Percentiles rank a stretch among this genome's conserved stretches.
Evolutionary conservation across 495 filamentous ascomycete species (phyloP).

Genomic region (Bacidia rubella): DNA sequence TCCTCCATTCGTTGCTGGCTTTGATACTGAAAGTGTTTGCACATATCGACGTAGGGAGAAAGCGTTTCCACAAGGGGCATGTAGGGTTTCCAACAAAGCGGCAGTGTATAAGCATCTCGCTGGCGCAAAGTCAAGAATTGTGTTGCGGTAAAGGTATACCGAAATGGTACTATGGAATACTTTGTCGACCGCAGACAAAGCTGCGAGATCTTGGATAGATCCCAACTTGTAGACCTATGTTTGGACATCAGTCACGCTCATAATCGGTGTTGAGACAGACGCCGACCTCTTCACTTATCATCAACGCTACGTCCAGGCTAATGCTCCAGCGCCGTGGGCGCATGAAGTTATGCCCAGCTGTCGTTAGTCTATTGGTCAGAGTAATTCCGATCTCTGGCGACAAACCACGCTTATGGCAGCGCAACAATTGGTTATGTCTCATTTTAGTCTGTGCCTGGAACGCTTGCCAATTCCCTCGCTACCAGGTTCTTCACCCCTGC

Average conservation of each 20-base stretch:
- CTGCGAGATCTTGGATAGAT: neutral
- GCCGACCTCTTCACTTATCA: slow-evolving; percentile 3
- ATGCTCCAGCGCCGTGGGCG: neutral
- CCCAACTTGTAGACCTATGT: slow-evolving; percentile 1
- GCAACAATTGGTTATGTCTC: no score
- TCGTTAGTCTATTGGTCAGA: no score
- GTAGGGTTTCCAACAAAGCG: neutral
- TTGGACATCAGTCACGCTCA: neutral
- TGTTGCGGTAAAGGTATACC: slow-evolving; percentile 5
- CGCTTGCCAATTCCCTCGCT: no score
- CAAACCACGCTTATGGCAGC: no score
- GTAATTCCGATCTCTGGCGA: no score
- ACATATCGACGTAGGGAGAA: neutral
- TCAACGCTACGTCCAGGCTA: neutral
- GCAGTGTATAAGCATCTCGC: neutral
- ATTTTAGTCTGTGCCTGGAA: no score
- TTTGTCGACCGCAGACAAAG: neutral
- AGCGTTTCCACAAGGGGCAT: neutral
- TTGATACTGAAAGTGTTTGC: neutral
- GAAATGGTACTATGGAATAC: neutral
- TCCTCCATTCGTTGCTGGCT: neutral
- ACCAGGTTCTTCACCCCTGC: no score
- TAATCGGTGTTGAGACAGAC: neutral
- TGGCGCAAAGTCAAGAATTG: neutral
- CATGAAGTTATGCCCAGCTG: no score